Base-by-base conservation (phyloP, 352 stramenopile species). In the Phytophthora podocarpi region DNA sequence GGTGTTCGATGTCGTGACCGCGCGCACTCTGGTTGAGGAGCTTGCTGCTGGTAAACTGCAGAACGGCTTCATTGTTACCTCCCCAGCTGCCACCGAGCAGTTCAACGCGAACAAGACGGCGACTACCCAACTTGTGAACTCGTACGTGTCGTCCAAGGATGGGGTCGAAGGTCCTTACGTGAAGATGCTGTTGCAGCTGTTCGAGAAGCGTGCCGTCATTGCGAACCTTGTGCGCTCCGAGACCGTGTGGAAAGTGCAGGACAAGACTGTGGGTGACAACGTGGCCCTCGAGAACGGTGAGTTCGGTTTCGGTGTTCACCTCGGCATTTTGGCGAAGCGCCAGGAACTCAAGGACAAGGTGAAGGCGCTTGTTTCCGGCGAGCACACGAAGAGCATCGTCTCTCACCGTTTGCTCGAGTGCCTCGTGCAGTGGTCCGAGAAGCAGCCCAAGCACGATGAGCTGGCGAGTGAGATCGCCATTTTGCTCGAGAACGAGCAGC, bases 1-100 rank as follows among this genome's bases (percentile, higher is more conserved):
- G 67, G 76, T 95, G 72, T 82, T 98, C 78, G 82, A 96, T 69
- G 65, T 96, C 27, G 79, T 92, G 42, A 92, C 88, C 35, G 90
- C 91, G 7, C 76, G 79, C 28, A 86, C 73, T 54, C 65, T 94
- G 26, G 73, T 94, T 5, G 80, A 91, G 46, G 70, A 89, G 18
- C 67, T 93, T 2, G 78, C 83, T 4, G 68, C 76, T 5, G 80
- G 72, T 45, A 77, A 86, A 57, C 67, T 91, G 5, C 60, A 89
- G 46, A 76, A 82, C 37, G 87, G 87, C 15, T 97, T 97, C 66
- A 35, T 76, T 3, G 75, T 93, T n/a, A 61, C 72, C 0, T 82
- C 75, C 18, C 57, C 59, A 1, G 30, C 65, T 4, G 35, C 50
- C 1, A 64, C 65, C 18, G 74, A 72, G 23, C 31, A 71, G 20